Evolutionary conservation across 1,284 basidiomycete species (phyloP), one percentile per base, ranked within the genome.

Genomic region (Ustilago bromivora): DNA sequence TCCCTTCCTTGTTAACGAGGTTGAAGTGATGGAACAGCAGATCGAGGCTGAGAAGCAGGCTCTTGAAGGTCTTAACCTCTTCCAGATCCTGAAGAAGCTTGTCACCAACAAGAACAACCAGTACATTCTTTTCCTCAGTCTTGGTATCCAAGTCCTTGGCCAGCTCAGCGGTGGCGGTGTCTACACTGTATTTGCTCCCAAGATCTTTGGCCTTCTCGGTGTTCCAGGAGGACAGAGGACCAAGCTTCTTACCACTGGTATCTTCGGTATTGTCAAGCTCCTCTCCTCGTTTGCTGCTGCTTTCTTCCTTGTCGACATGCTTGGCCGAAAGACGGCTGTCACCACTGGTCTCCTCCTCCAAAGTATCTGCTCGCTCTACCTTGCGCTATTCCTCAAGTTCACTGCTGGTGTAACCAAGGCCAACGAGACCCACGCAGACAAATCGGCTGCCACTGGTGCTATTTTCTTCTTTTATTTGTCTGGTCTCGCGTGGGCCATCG

Each of bases 201-300:
- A 75, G 57, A 72, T 81, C 53, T 78, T 81, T 41, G 71, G 62
- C 6, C 58, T 76, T 3, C 72, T 78, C 46, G 78, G 78, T 23
- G 65, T 78, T 40, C 66, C 65, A n/a, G 76, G 71, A 17, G 68
- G 66, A 65, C 56, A 58, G 40, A 54, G 47, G 53, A 78, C 77
- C 36, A 73, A 72, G 61, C 63, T 79, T 9, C 58, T 77, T 38
- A 79, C 77, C 15, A 81, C 79, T 17, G 76, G 59, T 31, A 70
- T 79, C 60, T 79, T 81, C 52, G 77, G 79, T 57, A 67, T 79
- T 13, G 75, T 81, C 52, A 81, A 81, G 65, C 65, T 80, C n/a
- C 61, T 81, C 46, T 66, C 67, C n/a, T 74, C 79, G 19, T 57
- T 81, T 23, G 75, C 78, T 19, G 70, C 74, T 11, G 74, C 75